phyloP scores from a whole-genome alignment of 371 early-diverging fungal genomes.

The Mortierella polycephala region DNA sequence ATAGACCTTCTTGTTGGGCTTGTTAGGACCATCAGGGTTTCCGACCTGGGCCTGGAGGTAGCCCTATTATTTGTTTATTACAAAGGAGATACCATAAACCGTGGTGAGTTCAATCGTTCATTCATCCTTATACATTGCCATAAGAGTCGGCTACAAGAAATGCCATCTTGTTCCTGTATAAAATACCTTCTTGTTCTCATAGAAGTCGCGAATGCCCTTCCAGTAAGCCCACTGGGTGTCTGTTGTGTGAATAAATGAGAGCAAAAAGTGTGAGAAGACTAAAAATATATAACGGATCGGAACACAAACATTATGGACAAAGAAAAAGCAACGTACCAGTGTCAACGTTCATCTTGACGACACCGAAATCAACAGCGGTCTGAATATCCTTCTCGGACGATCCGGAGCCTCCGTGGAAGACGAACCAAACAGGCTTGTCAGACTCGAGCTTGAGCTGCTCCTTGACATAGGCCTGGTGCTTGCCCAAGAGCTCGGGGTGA shows the following conservation, averaged over 20 bases:
- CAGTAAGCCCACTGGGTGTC: constrained; percentile 62
- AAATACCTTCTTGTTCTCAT: constrained; percentile 54
- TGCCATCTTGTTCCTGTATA: too few relatives aligned
- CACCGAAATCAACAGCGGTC: constrained; percentile 84
- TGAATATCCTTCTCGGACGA: constrained; percentile 83
- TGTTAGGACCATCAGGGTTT: constrained; percentile 89
- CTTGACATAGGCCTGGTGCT: constrained; percentile 85
- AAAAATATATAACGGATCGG: too few relatives aligned
- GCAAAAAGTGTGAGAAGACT: neutral
- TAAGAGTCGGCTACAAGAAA: too few relatives aligned
- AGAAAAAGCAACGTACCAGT: constrained; percentile 60
- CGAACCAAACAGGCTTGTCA: constrained; percentile 88
- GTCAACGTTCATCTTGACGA: constrained; percentile 96
- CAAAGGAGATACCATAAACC: too few relatives aligned
- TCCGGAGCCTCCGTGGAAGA: constrained; percentile 96
- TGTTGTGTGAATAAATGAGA: constrained; percentile 2
- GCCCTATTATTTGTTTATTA: constrained; percentile 28
- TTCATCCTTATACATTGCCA: too few relatives aligned
- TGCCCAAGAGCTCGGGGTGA: constrained; percentile 87
- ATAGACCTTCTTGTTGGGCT: constrained; percentile 96
- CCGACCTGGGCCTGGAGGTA: constrained; percentile 92
- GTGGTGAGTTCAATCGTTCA: too few relatives aligned
- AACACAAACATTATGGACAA: neutral
- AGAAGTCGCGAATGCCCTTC: constrained; percentile 55
- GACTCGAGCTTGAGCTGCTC: constrained; percentile 66